Percentiles rank a stretch among this genome's conserved stretches.
These are phyloP conservation scores for Heliophila coronopifolia DNA, from an alignment of 441 rosid genomes.

Conservation along the genomic window DNA sequence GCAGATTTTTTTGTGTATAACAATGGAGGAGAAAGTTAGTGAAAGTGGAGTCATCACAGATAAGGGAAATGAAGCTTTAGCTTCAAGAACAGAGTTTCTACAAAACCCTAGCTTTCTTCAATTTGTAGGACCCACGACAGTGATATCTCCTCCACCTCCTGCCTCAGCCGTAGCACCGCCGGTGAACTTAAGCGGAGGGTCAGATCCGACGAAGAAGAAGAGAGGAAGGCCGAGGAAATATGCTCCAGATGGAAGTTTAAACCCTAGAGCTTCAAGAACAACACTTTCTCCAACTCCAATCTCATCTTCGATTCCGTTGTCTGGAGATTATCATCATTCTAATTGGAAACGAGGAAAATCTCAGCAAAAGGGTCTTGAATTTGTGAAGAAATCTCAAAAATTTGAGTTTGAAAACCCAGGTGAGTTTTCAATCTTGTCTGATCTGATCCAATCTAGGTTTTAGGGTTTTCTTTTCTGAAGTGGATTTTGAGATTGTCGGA, in stretches of 20 bases:
- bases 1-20: conserved; percentile 14
- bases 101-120: conserved; percentile 30
- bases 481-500: conserved; percentile 16
- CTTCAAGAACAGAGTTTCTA: conserved; percentile 40
- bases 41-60: conserved; percentile 41
- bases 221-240: conserved; percentile 70
- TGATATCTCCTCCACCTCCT: conserved; percentile 21
- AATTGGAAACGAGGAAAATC: conserved; percentile 62
- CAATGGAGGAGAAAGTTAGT: conserved; percentile 58
- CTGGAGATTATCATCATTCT: conserved; percentile 43
- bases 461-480: neutral
- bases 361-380: conserved; percentile 28
- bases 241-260: conserved; percentile 45
- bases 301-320: conserved; percentile 63
- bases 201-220: conserved; percentile 52
- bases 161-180: conserved; percentile 18
- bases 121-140: conserved; percentile 25
- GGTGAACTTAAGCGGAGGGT: neutral
- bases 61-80: conserved; percentile 49
- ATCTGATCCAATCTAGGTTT: conserved; percentile 19
- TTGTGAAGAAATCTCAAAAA: conserved; percentile 50
- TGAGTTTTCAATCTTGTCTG: conserved; percentile 7
- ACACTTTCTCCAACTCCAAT: conserved; percentile 66
- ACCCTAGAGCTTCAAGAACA: conserved; percentile 24
- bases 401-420: conserved; percentile 38